Percentiles rank a stretch among this genome's conserved stretches.
Evolutionary conservation across 163 green algal genomes (phyloP).

Genomic region (Prototheca wickerhamii): DNA sequence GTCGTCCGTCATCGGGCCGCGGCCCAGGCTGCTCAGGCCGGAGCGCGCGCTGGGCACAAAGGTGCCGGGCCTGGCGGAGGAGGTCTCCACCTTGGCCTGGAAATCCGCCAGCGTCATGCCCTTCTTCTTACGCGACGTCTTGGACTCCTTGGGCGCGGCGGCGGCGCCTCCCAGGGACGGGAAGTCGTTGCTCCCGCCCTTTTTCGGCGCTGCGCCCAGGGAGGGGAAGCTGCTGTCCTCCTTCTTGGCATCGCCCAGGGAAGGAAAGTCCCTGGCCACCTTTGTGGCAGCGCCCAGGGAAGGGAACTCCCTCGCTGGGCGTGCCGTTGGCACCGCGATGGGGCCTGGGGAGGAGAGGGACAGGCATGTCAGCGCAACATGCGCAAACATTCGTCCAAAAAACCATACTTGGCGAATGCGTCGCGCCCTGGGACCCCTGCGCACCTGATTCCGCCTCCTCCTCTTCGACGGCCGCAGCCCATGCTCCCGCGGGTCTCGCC

Average conservation of each 20-base stretch:
- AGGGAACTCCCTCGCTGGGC: constrained; percentile 15
- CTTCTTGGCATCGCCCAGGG: not conserved
- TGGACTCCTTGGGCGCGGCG: constrained; percentile 27
- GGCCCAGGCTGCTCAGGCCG: not conserved
- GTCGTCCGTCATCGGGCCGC: constrained; percentile 24
- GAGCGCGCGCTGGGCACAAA: not conserved
- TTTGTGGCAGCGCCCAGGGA: constrained; percentile 7
- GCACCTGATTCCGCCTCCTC: constrained; percentile 25
- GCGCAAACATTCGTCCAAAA: not conserved
- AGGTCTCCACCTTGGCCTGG: constrained; percentile 8
- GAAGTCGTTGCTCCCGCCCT: constrained; percentile 5
- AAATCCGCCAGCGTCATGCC: constrained; percentile 54
- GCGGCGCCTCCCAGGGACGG: constrained; percentile 14
- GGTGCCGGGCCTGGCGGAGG: not conserved
- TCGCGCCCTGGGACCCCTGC: not conserved
- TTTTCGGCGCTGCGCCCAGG: not conserved
- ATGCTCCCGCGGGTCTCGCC: constrained; percentile 18
- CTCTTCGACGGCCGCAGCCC: constrained; percentile 31
- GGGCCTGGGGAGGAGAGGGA: not conserved
- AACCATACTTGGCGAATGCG: not conserved
- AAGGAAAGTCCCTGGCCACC: constrained; percentile 7
- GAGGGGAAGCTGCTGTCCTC: not conserved
- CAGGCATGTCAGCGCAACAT: not conserved
- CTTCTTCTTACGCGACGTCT: constrained; percentile 46
- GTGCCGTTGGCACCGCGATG: constrained; percentile 8